Conservation (phyloP, 2,329 filamentous ascomycete species). For the Fusarium sacchari region DNA sequence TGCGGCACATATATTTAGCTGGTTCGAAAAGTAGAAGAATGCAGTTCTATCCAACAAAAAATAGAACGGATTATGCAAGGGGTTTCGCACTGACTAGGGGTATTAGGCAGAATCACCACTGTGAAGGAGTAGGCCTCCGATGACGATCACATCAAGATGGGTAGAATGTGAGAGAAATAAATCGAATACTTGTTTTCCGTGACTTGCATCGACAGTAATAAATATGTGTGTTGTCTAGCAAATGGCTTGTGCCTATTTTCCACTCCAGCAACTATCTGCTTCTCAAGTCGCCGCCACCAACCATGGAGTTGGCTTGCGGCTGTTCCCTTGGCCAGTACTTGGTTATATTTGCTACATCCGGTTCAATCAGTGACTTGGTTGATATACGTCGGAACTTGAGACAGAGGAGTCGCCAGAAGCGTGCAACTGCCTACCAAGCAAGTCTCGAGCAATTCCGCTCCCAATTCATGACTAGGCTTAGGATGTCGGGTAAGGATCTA, state of each 20-base stretch:
- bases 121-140: background rate
- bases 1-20: background rate
- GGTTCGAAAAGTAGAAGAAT: background rate
- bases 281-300: background rate
- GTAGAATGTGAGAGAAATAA: background rate
- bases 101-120: background rate
- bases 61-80: background rate
- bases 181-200: background rate
- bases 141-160: background rate
- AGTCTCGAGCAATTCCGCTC: background rate
- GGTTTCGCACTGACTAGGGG: background rate
- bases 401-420: background rate
- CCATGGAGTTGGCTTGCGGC: background rate
- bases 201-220: background rate
- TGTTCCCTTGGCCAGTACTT: background rate
- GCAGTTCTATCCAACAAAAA: rapidly evolving
- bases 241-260: background rate
- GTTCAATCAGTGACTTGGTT: background rate
- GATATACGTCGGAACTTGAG: background rate
- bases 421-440: background rate
- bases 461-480: background rate
- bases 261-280: background rate
- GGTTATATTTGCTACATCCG: background rate
- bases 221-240: background rate
- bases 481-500: background rate